phyloP scores from a whole-genome alignment of 2,329 filamentous ascomycete genomes.

The Metarhizium humberi region DNA sequence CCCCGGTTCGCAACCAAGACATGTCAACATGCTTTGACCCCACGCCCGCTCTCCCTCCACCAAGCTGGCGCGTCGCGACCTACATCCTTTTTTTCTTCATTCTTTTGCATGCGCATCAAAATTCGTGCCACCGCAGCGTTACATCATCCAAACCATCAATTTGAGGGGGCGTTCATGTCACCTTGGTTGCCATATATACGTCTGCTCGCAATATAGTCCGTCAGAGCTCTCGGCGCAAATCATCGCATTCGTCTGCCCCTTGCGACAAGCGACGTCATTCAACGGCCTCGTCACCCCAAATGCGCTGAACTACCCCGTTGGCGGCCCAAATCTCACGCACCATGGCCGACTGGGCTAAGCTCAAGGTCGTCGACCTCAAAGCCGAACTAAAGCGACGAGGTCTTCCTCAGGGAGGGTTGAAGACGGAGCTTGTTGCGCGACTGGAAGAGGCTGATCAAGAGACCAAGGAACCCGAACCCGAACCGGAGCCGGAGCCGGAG shows the following conservation, averaged over 20 bases:
- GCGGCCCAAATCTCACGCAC: slow-evolving; percentile 6
- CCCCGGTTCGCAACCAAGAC: not conserved
- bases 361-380: slow-evolving; percentile 68
- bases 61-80: not conserved
- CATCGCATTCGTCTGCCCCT: not conserved
- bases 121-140: not conserved
- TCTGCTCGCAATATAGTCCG: not conserved
- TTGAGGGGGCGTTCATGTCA: not conserved
- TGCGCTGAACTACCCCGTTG: not conserved
- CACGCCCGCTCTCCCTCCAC: not conserved
- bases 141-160: not conserved
- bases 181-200: not conserved
- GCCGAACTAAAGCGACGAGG: slow-evolving; percentile 64
- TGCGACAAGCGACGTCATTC: not conserved
- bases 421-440: slow-evolving; percentile 61
- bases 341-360: slow-evolving; percentile 45
- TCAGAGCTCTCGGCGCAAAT: not conserved
- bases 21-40: not conserved
- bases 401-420: slow-evolving; percentile 60
- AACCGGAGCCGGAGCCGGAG: not conserved
- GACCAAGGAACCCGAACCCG: not conserved
- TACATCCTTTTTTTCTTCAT: not conserved
- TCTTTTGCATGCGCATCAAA: not conserved
- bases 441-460: slow-evolving; percentile 30
- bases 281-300: not conserved